phyloP scores from a whole-genome alignment of 768 basidiomycete genomes.

The Paxillus rubicundulus region DNA sequence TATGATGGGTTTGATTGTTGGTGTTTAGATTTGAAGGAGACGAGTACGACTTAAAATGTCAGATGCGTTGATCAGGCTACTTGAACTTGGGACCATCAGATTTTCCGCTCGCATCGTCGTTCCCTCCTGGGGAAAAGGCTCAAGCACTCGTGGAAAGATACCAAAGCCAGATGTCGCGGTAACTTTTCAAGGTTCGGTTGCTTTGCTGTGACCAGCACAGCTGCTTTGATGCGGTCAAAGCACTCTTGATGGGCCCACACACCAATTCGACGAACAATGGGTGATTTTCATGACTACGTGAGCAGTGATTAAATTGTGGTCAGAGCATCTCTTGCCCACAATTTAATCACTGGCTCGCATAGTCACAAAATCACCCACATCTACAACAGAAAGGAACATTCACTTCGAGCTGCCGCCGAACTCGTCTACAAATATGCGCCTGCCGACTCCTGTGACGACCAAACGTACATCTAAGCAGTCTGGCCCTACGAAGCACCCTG shows the following conservation, averaged over 20 bases:
- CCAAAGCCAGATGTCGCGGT: no score
- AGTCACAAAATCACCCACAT: not conserved
- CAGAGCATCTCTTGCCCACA: not conserved
- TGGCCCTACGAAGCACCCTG: constrained; percentile 10
- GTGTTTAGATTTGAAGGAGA: no score
- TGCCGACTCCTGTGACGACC: constrained; percentile 5
- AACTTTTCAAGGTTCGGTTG: no score
- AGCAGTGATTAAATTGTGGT: no score
- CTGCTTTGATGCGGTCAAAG: not conserved
- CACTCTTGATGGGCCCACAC: not conserved
- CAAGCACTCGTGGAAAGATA: no score
- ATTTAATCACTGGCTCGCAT: not conserved
- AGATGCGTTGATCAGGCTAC: no score
- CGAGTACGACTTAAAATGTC: no score
- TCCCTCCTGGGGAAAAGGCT: not conserved
- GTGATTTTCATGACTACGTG: no score
- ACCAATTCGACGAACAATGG: constrained; percentile 23
- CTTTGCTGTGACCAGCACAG: not conserved
- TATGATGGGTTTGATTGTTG: no score
- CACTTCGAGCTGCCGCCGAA: not conserved
- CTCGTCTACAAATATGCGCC: constrained; percentile 13
- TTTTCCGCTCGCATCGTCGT: not conserved
- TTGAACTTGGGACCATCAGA: no score
- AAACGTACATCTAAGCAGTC: constrained; percentile 6
- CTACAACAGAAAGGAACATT: not conserved